Percentiles rank a stretch among this genome's conserved stretches.
These are phyloP conservation scores for Boletus pseudo-olivaceus DNA, from an alignment of 768 basidiomycete genomes.

Conservation along the genomic window DNA sequence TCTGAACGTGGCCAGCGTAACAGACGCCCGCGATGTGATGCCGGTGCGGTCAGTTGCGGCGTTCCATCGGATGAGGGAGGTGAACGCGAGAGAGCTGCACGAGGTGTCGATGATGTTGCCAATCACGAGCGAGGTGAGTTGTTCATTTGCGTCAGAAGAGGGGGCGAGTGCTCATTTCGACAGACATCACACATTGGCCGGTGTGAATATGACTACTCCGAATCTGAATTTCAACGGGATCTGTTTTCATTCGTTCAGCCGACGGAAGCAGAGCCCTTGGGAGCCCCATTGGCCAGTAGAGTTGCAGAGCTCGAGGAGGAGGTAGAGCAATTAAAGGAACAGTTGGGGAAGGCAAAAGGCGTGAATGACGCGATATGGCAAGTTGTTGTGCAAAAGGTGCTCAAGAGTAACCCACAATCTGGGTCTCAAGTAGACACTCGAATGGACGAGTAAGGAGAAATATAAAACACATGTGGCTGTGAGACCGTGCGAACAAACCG, in stretches of 20 bases:
- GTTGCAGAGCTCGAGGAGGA: slow-evolving; percentile 72
- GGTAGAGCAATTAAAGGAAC: slow-evolving; percentile 58
- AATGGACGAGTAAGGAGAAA: slow-evolving; percentile 5
- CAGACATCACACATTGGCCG: slow-evolving; percentile 17
- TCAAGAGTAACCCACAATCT: slow-evolving; percentile 25
- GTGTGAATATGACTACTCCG: slow-evolving; percentile 39
- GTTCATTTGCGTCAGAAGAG: not conserved
- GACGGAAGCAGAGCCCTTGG: slow-evolving; percentile 24
- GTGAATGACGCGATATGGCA: slow-evolving; percentile 96
- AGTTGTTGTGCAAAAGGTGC: slow-evolving; percentile 63
- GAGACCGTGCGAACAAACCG: slow-evolving; percentile 16
- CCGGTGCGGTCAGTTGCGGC: slow-evolving; percentile 63
- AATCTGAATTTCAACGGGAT: slow-evolving; percentile 59
- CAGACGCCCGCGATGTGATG: slow-evolving; percentile 50
- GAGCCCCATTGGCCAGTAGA: slow-evolving; percentile 46
- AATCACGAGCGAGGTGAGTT: slow-evolving; percentile 39
- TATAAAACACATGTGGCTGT: slow-evolving; percentile 14
- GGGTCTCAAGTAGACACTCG: not conserved
- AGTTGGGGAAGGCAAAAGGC: slow-evolving; percentile 81
- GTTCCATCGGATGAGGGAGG: slow-evolving; percentile 73
- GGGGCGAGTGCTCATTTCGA: not conserved
- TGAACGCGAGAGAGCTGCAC: slow-evolving; percentile 62
- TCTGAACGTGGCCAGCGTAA: slow-evolving; percentile 34
- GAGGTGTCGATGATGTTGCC: slow-evolving; percentile 66
- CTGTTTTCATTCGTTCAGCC: slow-evolving; percentile 63